Percentiles rank a stretch among this genome's conserved stretches.
Conservation (phyloP, 2,329 filamentous ascomycete genomes). For the Fusarium agapanthi region DNA sequence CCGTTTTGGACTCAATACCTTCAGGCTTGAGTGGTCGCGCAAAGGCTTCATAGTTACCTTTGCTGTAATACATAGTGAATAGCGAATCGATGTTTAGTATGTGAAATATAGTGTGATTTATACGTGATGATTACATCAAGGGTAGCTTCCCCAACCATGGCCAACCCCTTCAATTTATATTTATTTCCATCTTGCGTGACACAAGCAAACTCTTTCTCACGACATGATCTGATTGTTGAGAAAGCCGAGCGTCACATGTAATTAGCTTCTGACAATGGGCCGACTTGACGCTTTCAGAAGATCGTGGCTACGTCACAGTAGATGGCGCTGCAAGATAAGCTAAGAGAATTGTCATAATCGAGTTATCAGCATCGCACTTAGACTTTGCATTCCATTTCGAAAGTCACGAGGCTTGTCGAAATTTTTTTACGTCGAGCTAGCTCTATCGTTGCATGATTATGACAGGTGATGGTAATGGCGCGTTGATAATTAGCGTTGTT, state of each 20-base stretch:
- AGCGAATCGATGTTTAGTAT: no score
- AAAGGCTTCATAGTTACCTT: background rate
- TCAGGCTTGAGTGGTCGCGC: background rate
- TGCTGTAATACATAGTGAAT: background rate
- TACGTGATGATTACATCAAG: background rate
- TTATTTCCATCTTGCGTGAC: background rate
- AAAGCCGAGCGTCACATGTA: background rate
- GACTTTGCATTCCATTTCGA: background rate
- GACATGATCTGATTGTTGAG: background rate
- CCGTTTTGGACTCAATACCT: background rate
- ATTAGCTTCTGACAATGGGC: conserved; percentile 2
- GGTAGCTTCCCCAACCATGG: background rate
- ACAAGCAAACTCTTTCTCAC: background rate
- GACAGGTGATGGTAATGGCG: background rate
- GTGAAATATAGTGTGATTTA: background rate
- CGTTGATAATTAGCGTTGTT: background rate
- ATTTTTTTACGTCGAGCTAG: background rate
- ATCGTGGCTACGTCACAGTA: background rate
- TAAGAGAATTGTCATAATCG: background rate
- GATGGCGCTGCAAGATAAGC: background rate
- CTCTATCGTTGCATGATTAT: background rate
- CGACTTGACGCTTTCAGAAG: background rate
- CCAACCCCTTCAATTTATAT: background rate
- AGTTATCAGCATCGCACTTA: background rate
- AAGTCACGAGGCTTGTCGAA: background rate